Conservation (phyloP, 2,329 filamentous ascomycete genomes). For the Aspergillus sp. region DNA sequence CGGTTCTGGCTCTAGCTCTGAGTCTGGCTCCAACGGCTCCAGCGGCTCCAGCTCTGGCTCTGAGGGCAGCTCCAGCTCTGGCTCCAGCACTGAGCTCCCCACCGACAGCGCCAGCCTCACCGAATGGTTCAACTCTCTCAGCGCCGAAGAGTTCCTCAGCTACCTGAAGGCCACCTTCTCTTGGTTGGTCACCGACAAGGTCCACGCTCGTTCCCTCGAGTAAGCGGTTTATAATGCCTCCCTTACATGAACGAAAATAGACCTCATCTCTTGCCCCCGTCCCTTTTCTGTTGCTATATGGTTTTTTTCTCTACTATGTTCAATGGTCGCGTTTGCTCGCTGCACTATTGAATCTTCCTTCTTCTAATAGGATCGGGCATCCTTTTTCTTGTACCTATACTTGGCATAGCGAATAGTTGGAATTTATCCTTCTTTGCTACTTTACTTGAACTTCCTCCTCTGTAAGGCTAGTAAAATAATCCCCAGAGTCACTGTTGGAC, state of each 20-base stretch:
- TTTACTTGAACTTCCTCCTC: neutral
- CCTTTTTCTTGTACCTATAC: slow-evolving; percentile 20
- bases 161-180: slow-evolving; percentile 30
- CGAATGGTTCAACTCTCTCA: slow-evolving; percentile 33
- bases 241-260: slow-evolving; percentile 13
- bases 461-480: neutral
- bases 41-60: too few relatives aligned
- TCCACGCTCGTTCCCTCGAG: slow-evolving; percentile 30
- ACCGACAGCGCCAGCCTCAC: slow-evolving; percentile 21
- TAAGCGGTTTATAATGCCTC: slow-evolving; percentile 12
- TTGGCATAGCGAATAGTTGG: slow-evolving; percentile 8
- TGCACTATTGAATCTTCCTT: slow-evolving; percentile 9
- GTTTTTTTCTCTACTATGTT: slow-evolving; percentile 12
- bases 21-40: too few relatives aligned
- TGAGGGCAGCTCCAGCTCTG: too few relatives aligned
- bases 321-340: slow-evolving; percentile 3
- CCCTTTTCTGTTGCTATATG: neutral
- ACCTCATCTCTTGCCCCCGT: slow-evolving; percentile 8
- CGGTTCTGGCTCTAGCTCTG: too few relatives aligned
- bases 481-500: too few relatives aligned
- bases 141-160: slow-evolving; percentile 30
- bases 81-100: slow-evolving; percentile 12
- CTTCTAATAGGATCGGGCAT: slow-evolving; percentile 19
- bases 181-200: slow-evolving; percentile 34
- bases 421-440: slow-evolving; percentile 2